Conservation (phyloP, 345 rosid genomes). For the Dovyalis caffra region DNA sequence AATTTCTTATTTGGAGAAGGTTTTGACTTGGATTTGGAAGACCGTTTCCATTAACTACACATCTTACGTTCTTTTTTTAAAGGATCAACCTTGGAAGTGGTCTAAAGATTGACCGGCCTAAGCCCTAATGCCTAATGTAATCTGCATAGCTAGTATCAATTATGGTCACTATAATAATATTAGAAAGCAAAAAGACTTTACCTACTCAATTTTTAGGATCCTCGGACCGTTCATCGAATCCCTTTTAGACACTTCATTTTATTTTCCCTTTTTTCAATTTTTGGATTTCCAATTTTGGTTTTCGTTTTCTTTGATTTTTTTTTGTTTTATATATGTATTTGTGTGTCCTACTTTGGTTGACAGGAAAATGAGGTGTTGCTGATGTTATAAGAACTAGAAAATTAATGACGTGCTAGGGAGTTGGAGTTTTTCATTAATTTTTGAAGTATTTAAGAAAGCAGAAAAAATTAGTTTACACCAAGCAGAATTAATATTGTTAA, state of each 20-base stretch:
- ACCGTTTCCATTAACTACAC: not conserved
- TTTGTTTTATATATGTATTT: not conserved
- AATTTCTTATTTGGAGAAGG: not conserved
- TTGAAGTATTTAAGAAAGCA: no score
- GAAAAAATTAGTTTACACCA: no score
- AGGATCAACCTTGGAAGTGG: conserved; percentile 1
- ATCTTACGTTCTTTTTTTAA: not conserved
- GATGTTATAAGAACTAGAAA: not conserved
- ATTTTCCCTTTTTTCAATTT: not conserved
- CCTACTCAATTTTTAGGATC: conserved; percentile 4
- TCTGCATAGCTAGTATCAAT: conserved; percentile 11
- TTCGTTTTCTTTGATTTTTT: not conserved
- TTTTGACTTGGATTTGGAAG: not conserved
- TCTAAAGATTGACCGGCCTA: conserved; percentile 10
- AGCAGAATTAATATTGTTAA: not conserved
- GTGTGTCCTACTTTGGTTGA: not conserved
- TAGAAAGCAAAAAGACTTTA: not conserved
- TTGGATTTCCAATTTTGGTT: not conserved
- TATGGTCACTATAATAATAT: not conserved
- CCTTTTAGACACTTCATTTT: not conserved
- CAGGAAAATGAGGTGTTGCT: not conserved
- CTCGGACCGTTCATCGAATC: not conserved
- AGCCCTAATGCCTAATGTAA: not conserved
- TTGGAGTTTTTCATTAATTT: no score
- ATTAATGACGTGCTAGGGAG: not conserved